phyloP scores from a whole-genome alignment of 1,284 basidiomycete species.

The Cutaneotrichosporon arboriforme region DNA sequence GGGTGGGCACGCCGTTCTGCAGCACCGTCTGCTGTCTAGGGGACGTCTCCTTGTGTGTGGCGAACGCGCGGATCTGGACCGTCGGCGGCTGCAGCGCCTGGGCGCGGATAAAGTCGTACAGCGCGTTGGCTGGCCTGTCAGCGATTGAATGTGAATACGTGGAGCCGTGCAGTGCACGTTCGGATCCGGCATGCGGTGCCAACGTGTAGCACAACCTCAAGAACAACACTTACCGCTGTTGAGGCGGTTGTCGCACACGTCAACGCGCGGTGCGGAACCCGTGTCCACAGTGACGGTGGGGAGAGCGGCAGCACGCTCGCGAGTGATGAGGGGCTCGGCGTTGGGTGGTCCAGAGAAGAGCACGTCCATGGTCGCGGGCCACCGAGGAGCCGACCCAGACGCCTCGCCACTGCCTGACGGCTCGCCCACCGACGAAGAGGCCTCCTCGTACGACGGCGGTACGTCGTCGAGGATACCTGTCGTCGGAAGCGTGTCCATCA shows the following conservation, averaged over 20 bases:
- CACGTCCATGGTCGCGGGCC: constrained; percentile 20
- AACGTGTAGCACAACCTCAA: too few species aligned
- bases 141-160: background rate
- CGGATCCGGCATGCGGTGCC: too few species aligned
- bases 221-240: constrained; percentile 31
- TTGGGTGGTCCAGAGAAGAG: constrained; percentile 32
- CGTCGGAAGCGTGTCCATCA: background rate
- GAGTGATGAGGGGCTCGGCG: constrained; percentile 27
- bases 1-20: constrained; percentile 15
- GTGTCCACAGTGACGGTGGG: constrained; percentile 13
- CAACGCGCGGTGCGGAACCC: constrained; percentile 6
- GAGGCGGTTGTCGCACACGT: constrained; percentile 25
- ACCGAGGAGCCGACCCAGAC: constrained; percentile 1
- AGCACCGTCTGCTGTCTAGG: constrained; percentile 18
- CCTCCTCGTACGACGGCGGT: constrained; percentile 33
- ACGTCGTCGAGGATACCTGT: constrained; percentile 16
- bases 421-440: constrained; percentile 9
- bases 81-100: constrained; percentile 25
- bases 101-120: constrained; percentile 38
- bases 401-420: background rate
- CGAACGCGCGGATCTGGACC: constrained; percentile 24
- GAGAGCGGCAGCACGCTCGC: constrained; percentile 6
- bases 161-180: background rate
- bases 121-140: constrained; percentile 20
- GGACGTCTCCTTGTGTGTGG: constrained; percentile 23